These are phyloP conservation scores for Saccharomyces uvarum DNA, from an alignment of 1,139 yeast genomes.

Conservation along the genomic window DNA sequence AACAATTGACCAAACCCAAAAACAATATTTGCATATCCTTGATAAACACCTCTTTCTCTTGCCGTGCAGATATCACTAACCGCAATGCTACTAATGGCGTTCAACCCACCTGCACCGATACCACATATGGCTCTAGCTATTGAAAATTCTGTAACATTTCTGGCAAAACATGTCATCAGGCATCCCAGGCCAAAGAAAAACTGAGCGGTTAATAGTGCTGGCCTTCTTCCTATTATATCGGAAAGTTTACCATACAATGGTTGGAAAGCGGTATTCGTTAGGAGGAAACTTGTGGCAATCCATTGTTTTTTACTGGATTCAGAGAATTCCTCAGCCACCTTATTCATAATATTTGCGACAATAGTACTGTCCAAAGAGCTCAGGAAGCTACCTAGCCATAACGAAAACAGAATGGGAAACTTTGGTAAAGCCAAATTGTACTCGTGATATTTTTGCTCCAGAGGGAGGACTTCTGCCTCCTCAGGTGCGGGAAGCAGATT, in stretches of 20 bases:
- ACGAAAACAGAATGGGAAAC: slow-evolving; percentile 32
- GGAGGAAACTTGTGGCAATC: slow-evolving; percentile 58
- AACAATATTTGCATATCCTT: slow-evolving; percentile 53
- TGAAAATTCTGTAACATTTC: slow-evolving; percentile 37
- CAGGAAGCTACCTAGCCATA: slow-evolving; percentile 47
- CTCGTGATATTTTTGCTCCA: slow-evolving; percentile 21
- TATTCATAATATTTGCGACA: slow-evolving; percentile 56
- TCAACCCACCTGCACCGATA: slow-evolving; percentile 46
- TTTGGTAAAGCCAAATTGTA: slow-evolving; percentile 26
- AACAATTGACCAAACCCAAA: slow-evolving; percentile 61
- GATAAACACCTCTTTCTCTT: slow-evolving; percentile 42
- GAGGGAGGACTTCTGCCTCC: slow-evolving; percentile 7
- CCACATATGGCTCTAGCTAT: slow-evolving; percentile 46
- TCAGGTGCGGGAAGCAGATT: slow-evolving; percentile 13
- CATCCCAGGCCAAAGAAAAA: slow-evolving; percentile 40
- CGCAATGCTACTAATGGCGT: slow-evolving; percentile 40
- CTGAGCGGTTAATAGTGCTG: slow-evolving; percentile 38
- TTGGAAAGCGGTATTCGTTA: slow-evolving; percentile 60
- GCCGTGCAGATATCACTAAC: slow-evolving; percentile 45
- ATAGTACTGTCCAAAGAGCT: slow-evolving; percentile 60
- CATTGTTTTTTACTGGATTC: slow-evolving; percentile 52
- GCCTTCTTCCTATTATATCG: slow-evolving; percentile 47
- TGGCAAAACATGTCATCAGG: slow-evolving; percentile 38
- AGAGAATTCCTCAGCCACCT: slow-evolving; percentile 53
- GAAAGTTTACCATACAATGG: slow-evolving; percentile 56